These are phyloP conservation scores for Lachnellula arida DNA, from an alignment of 2,329 filamentous ascomycete species.

Conservation along the genomic window DNA sequence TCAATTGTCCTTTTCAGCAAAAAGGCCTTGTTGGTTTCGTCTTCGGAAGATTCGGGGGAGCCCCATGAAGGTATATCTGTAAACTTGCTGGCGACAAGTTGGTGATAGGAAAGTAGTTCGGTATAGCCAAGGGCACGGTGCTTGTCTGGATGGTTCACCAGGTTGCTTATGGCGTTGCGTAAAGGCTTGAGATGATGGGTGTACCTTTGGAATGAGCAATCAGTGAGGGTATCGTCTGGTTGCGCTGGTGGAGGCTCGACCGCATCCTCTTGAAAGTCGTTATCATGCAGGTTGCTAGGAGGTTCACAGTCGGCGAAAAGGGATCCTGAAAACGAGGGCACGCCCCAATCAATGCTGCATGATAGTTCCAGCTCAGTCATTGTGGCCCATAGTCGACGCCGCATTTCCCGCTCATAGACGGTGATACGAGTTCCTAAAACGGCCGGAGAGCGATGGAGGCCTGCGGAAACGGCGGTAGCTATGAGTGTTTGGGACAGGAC, in stretches of 20 bases:
- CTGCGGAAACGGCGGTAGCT: not conserved
- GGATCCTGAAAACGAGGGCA: not conserved
- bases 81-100: not conserved
- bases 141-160: not conserved
- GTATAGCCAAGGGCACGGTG: not conserved
- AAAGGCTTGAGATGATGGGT: not conserved
- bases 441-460: not conserved
- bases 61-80: not conserved
- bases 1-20: not conserved
- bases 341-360: not conserved
- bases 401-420: constrained; percentile 3
- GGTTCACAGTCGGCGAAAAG: not conserved
- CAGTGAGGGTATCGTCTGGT: not conserved
- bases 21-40: not conserved
- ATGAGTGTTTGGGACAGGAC: not conserved
- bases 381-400: constrained; percentile 3
- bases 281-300: not conserved
- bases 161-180: not conserved
- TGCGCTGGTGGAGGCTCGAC: not conserved
- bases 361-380: not conserved
- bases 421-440: not conserved
- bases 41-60: not conserved
- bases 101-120: not conserved
- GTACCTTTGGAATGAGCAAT: not conserved
- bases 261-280: not conserved